A percentile compares a stretch with the other conserved stretches of the same genome.
These are phyloP conservation scores for Aspergillus transmontanensis DNA, from an alignment of 2,329 filamentous ascomycete genomes.

Conservation along the genomic window DNA sequence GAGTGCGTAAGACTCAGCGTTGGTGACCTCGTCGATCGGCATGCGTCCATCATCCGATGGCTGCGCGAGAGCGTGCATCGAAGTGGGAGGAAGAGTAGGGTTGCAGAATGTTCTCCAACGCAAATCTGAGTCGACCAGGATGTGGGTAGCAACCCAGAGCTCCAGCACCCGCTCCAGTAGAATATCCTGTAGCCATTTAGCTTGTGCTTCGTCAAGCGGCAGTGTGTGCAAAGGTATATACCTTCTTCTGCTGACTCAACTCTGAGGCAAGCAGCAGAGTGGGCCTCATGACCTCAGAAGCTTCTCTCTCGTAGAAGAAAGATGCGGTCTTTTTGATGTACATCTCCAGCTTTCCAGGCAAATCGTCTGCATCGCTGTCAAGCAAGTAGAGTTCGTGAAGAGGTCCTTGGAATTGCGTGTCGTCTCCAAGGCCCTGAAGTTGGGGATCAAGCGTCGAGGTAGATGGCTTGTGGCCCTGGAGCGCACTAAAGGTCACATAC, in stretches of 20 bases:
- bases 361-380: conserved; percentile 53
- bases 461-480: conserved; percentile 42
- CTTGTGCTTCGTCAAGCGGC: not conserved
- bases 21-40: conserved; percentile 41
- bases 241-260: conserved; percentile 42
- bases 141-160: conserved; percentile 59
- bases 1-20: conserved; percentile 51
- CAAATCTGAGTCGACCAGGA: conserved; percentile 54
- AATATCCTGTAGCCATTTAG: conserved; percentile 37
- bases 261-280: conserved; percentile 49
- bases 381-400: conserved; percentile 51
- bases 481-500: conserved; percentile 50
- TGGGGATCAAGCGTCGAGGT: conserved; percentile 43
- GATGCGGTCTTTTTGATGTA: conserved; percentile 55
- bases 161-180: conserved; percentile 56
- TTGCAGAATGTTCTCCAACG: conserved; percentile 55
- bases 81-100: conserved; percentile 41
- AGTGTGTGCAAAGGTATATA: conserved; percentile 15
- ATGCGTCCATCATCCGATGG: conserved; percentile 43
- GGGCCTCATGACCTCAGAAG: conserved; percentile 53
- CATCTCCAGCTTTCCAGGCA: conserved; percentile 55
- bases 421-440: conserved; percentile 44
- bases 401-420: conserved; percentile 39
- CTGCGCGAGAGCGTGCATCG: conserved; percentile 40
- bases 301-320: conserved; percentile 52